Base-by-base conservation (phyloP, 208 protist genomes). In the Trypanosoma congolense region DNA sequence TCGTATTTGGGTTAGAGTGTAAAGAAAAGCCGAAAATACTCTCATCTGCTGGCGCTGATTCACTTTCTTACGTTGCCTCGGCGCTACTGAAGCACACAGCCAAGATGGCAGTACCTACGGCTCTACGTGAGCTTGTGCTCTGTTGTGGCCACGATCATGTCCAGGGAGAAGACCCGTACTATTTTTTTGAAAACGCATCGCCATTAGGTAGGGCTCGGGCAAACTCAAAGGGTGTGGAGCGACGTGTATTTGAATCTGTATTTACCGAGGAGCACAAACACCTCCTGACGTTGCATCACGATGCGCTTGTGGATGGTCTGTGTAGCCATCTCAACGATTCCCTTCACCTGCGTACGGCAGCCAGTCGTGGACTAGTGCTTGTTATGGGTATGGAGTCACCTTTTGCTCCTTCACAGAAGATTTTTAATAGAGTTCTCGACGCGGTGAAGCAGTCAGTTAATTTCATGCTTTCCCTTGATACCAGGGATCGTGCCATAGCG, bases 121-220 rank as follows among this genome's bases (percentile, higher is more conserved):
- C 63, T 8, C 66, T 93, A 10, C 64, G 61, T 19, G 77, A 92
- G 61, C 21, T 89, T 57, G 66, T 95, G 9, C 46, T 90, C 9
- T 90, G 84, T 42, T 80, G 65, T 42, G 88, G 77, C 0, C 84
- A 92, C 68, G 84, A 90, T 66, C 60, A 86, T 73, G 56, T 86
- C 16, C 80, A 90, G 51, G 75, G 78, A 28, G 70, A 64, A 33
- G 87, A 91, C 50, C 66, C 73, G 8, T 77, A 53, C 61, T 87
- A 85, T 66, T 88, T 76, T 64, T 31, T 46, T 22, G 25, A 49
- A 35, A 70, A 65, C 48, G 47, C 33, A 31, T 40, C 24, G 25
- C 56, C 69, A 0, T 29, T 65, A 40, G 70, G 70, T 22, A 56
- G 57, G 25, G 6, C 30, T 3, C 57, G 70, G 18, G 57, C 35